These are phyloP conservation scores for Pestalotiopsis sp. DNA, from an alignment of 2,329 filamentous ascomycete genomes.

Conservation along the genomic window DNA sequence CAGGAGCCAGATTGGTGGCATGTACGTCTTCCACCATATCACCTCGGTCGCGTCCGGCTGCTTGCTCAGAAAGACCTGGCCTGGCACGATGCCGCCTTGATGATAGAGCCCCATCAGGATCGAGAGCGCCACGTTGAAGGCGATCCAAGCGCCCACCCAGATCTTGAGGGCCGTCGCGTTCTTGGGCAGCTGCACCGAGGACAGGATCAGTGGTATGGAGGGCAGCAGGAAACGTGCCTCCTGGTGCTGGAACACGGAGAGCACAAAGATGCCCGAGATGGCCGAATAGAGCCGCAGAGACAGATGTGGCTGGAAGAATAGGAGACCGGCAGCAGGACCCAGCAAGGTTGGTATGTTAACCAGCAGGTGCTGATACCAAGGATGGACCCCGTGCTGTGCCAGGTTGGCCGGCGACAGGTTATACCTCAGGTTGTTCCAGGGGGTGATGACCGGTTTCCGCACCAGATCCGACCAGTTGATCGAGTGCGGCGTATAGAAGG, in stretches of 20 bases:
- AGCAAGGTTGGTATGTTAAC: slow-evolving; percentile 72
- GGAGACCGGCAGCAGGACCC: slow-evolving; percentile 65
- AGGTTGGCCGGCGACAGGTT: slow-evolving; percentile 71
- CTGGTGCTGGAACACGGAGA: slow-evolving; percentile 77
- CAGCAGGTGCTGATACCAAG: slow-evolving; percentile 74
- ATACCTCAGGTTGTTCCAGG: slow-evolving; percentile 76
- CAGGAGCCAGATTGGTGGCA: slow-evolving; percentile 77
- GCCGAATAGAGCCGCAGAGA: slow-evolving; percentile 71
- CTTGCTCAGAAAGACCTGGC: slow-evolving; percentile 72
- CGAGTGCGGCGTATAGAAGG: slow-evolving; percentile 70
- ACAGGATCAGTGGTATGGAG: slow-evolving; percentile 73
- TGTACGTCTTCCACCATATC: slow-evolving; percentile 86
- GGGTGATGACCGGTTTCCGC: slow-evolving; percentile 68
- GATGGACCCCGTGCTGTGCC: slow-evolving; percentile 74
- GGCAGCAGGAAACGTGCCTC: slow-evolving; percentile 78
- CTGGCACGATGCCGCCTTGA: slow-evolving; percentile 75
- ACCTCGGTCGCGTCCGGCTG: slow-evolving; percentile 69
- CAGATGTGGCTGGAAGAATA: slow-evolving; percentile 57
- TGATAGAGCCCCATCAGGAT: slow-evolving; percentile 79
- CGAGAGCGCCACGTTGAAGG: slow-evolving; percentile 69
- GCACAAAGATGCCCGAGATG: slow-evolving; percentile 66
- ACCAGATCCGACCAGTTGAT: slow-evolving; percentile 66
- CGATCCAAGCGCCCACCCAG: slow-evolving; percentile 64
- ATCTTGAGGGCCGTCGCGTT: slow-evolving; percentile 46
- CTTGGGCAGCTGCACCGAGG: slow-evolving; percentile 68